Evolutionary conservation across 495 filamentous ascomycete species (phyloP).

Genomic region (Aspergillus carlsbadensis): DNA sequence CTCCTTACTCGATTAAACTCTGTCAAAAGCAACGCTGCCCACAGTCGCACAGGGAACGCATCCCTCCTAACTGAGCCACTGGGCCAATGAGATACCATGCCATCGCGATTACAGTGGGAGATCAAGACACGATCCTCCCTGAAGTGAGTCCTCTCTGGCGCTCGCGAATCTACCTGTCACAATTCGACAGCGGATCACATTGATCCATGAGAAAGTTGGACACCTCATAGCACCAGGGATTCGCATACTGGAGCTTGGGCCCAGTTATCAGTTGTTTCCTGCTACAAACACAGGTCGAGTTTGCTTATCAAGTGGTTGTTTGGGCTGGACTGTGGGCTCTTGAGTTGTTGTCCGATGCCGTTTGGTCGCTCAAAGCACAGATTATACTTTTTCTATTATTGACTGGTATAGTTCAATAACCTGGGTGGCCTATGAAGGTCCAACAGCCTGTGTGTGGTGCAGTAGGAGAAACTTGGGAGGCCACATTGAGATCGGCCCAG

Average conservation of each 20-base stretch:
- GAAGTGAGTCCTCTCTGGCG: not conserved
- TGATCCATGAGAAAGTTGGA: not conserved
- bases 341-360: not conserved
- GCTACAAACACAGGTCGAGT: not conserved
- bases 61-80: not conserved
- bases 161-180: slow-evolving; percentile 5
- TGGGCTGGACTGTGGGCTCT: not conserved
- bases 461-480: not conserved
- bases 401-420: not conserved
- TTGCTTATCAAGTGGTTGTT: not conserved
- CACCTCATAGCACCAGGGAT: not conserved
- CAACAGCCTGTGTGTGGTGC: not conserved
- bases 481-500: not conserved
- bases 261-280: no score
- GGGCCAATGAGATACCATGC: not conserved
- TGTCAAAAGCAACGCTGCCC: slow-evolving; percentile 1
- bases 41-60: slow-evolving; percentile 2
- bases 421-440: no score
- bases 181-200: not conserved
- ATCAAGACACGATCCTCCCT: not conserved
- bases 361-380: not conserved
- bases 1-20: slow-evolving; percentile 18
- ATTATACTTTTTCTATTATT: slow-evolving; percentile 2
- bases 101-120: not conserved
- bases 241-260: no score